phyloP scores from a whole-genome alignment of 257 asterid species.

The Misopates orontium region DNA sequence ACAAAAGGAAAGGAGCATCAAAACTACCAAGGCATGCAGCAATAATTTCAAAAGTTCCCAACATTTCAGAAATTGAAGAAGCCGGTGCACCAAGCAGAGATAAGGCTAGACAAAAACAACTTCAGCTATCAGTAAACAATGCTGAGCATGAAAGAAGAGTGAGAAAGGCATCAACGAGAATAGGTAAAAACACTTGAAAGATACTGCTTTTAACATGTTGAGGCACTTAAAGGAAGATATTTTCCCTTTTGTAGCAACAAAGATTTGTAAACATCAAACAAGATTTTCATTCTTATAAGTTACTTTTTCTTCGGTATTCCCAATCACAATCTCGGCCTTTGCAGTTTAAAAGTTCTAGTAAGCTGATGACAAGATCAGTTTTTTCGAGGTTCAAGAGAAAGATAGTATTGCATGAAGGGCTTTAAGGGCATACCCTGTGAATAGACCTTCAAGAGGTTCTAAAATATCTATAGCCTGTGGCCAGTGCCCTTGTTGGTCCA shows the following conservation, averaged over 20 bases:
- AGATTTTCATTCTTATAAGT: conserved; percentile 2
- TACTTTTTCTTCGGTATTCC: not conserved
- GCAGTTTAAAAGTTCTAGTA: too few species aligned
- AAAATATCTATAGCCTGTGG: not conserved
- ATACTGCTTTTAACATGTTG: not conserved
- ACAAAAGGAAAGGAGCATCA: not conserved
- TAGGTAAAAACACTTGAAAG: not conserved
- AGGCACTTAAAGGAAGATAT: not conserved
- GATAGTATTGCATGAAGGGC: too few species aligned
- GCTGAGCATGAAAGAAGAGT: not conserved
- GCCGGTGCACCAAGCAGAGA: not conserved
- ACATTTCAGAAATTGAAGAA: not conserved
- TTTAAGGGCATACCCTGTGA: too few species aligned
- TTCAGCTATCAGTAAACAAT: not conserved
- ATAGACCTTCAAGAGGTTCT: too few species aligned
- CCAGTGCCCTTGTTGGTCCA: not conserved
- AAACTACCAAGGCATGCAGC: not conserved
- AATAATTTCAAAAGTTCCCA: not conserved
- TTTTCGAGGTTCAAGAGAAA: too few species aligned
- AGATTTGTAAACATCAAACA: not conserved
- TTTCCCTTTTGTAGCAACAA: not conserved
- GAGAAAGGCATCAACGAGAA: not conserved
- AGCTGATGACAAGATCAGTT: too few species aligned
- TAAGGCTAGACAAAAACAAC: not conserved
- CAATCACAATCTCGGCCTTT: not conserved